Evolutionary conservation across 495 filamentous ascomycete species (phyloP).

Genomic region (Chaetomium tenue): DNA sequence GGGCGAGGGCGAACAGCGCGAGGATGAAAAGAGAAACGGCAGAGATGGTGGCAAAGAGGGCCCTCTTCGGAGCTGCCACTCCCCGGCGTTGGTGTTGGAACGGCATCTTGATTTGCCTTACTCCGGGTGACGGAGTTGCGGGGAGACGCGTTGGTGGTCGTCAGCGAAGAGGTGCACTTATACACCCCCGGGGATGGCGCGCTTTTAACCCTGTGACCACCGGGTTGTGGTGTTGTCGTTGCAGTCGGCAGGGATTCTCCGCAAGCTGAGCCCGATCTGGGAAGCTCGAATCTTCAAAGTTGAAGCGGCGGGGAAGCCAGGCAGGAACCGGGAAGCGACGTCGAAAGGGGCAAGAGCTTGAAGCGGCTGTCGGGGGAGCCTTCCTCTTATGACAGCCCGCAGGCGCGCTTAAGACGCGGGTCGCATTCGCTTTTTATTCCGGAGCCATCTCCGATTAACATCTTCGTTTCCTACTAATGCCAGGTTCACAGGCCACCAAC

Average conservation of each 20-base stretch:
- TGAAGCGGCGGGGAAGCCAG: conserved; percentile 1
- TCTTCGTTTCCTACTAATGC: background rate
- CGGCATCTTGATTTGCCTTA: conserved; percentile 6
- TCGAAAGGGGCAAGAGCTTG: conserved; percentile 12
- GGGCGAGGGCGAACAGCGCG: conserved; percentile 23
- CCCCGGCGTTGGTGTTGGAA: conserved; percentile 13
- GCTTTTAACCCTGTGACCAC: background rate
- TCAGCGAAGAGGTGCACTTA: background rate
- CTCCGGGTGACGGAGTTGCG: background rate
- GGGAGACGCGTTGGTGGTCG: background rate
- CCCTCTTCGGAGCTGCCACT: conserved; percentile 6
- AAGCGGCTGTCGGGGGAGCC: conserved; percentile 10
- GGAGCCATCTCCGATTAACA: background rate
- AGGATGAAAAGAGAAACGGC: conserved; percentile 29
- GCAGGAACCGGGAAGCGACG: conserved; percentile 6
- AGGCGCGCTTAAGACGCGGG: too few relatives aligned
- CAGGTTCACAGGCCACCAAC: background rate
- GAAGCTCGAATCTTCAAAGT: background rate
- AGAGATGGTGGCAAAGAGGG: conserved; percentile 21
- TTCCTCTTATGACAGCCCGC: conserved; percentile 12
- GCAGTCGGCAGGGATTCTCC: conserved; percentile 13
- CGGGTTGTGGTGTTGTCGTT: background rate
- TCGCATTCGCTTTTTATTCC: background rate
- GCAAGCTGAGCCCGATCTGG: background rate
- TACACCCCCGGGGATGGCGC: background rate